Evolutionary conservation across 2,329 filamentous ascomycete genomes (phyloP), one percentile per base, ranked within the genome.

Genomic region (Orbilia oligospora): DNA sequence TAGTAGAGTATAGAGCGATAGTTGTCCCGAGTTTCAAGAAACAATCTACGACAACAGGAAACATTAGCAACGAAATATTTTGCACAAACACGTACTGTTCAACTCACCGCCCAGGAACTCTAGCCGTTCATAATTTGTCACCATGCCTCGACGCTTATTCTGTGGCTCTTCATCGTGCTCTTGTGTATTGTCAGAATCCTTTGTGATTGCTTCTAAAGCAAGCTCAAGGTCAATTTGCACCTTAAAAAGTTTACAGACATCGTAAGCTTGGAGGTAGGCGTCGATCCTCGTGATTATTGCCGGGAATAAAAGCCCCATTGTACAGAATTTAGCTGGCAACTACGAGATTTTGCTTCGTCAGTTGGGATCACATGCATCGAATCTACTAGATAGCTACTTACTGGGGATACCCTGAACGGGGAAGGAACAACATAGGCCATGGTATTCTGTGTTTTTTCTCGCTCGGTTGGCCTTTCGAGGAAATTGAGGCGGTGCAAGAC

Each of bases 21-120:
- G 94, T 95, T 0, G 95, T 97, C 10, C 93, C 82, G 91, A 97
- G 95, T 85, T 99, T 99, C 76, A 99, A 87, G 82, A 97, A 97
- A 38, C 91, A 92, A 83, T 99, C 96, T 78, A 58, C 18, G n/a
- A 9, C 27, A 27, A 0, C 9, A 10, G 16, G 12, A 55, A 18
- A 51, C 33, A 12, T 61, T 20, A 68, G 51, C 14, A 22, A 5
- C 3, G 38, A 46, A 20, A 1, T 6, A 9, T 20, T 1, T 27
- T 14, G 33, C 9, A 46, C 41, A 20, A n/a, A 61, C 18, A 10
- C 0, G 22, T 48, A 2, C 8, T 22, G 3, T 8, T 5, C 12
- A 51, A 38, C 75, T 51, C 51, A 72, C 75, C 75, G 0, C 96
- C 96, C 1, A 98, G 87, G 76, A 97, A 97, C 82, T 99, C 96